Base-by-base conservation (phyloP, 805 yeast species). In the Clavispora carvajalis region DNA sequence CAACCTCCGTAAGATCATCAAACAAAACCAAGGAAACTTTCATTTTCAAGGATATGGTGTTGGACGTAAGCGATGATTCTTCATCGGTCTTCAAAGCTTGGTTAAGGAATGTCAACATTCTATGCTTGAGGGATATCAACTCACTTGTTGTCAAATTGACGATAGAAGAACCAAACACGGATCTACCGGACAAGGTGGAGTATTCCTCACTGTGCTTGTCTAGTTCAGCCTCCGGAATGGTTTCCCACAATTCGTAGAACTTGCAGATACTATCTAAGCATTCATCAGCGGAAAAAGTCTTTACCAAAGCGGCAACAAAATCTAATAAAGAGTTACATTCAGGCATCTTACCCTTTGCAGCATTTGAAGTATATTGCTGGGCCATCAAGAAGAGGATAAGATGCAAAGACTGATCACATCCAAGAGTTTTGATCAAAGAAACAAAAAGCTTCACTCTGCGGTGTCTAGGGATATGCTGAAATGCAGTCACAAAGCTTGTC, bases 391-490 rank as follows among this genome's bases (percentile, higher is more conserved):
- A 82, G 47, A 91, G 59, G 35, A 91, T 75, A 37, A 83, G 71
- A 51, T 85, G 86, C 46, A 90, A 70, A 2, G 95, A 77, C 36
- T 70, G 63, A 7, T 72, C 68, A 34, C 83, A 67, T 17, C 91
- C 90, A 46, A 93, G 67, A 2, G 96, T 85, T 50, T 73, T 73
- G 12, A 89, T 79, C 48, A 93, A 71, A 1, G 95, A 82, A 2
- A 85, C 75, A 53, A 86, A 93, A 39, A 93, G 66, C 55, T 80
- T 82, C 30, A 87, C 95, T 53, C 99, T 77, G 63, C 99, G 85
- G 60, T 93, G 99, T 58, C 96, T 80, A 46, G 99, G 99, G 48
- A 93, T 90, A 58, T 93, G 98, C 40, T 82, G 80, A 64, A 93
- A 87, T 1, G 99, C 98, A 43, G 95, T 81, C n/a, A 85, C 87